Percentiles rank a stretch among this genome's conserved stretches.
Conservation (phyloP, 345 rosid genomes). For the Turritis glabra region DNA sequence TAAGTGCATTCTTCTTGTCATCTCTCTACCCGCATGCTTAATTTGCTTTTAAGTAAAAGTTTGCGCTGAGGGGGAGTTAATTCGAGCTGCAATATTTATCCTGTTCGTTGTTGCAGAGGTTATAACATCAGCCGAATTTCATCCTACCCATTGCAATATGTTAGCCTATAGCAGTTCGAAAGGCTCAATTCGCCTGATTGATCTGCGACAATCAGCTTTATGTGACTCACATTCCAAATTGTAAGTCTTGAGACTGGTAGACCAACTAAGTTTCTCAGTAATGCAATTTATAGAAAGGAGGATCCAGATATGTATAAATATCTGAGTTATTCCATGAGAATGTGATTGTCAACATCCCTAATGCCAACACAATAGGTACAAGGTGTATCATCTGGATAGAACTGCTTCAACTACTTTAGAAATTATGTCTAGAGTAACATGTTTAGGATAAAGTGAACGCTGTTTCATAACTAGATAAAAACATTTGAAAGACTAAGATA, state of each 20-base stretch:
- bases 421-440: not conserved
- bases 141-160: constrained; percentile 86
- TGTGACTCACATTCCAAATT: constrained; percentile 92
- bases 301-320: not conserved
- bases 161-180: constrained; percentile 98
- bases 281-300: constrained; percentile 20
- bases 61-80: constrained; percentile 12
- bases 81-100: not conserved
- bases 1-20: not conserved
- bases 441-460: not conserved
- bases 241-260: constrained; percentile 51
- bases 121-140: constrained; percentile 97
- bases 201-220: constrained; percentile 95
- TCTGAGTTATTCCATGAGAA: not conserved
- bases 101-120: constrained; percentile 72
- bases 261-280: constrained; percentile 1
- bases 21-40: not conserved
- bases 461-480: not conserved
- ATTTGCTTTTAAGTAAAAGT: constrained; percentile 2
- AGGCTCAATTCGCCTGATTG: constrained; percentile 95
- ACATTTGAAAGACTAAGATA: not conserved
- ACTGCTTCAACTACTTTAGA: not conserved
- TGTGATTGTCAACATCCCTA: not conserved
- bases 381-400: constrained; percentile 6
- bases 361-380: not conserved